Base-by-base conservation (phyloP, 371 early-diverging fungal species). In the Mucor circinelloides region DNA sequence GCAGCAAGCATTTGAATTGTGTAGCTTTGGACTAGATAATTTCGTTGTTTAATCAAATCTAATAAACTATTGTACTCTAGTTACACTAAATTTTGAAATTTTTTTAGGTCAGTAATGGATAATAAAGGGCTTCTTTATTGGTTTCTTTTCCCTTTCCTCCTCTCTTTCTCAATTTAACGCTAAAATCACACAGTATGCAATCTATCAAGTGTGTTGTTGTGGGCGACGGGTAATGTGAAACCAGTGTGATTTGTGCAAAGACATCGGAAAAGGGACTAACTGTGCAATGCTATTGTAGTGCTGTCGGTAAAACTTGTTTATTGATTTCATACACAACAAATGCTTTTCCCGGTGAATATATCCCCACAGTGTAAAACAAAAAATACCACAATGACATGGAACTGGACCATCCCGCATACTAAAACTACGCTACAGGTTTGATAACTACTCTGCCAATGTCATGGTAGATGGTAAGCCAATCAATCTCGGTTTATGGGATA, bases 141-240 rank as follows among this genome's bases (percentile, higher is more conserved):
- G 66, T 64, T 60, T 50, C 64, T 67, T 50, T 58, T 58, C 6
- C 30, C 13, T 15, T 10, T 25, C 15, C 38, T 27, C 19, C 17
- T 56, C 19, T 30, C 9, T 32, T 25, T 34, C 30, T 58, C 21
- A 27, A 40, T 12, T 46, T 54, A 54, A 38, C 40, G 13, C 57
- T n/a, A 36, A n/a, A 36, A 55, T 31, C 25, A 17, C 1, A 59
- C 23, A 54, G 23, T 27, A 66, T 97, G 97, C 96, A 97, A 83
- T 94, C 97, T 69, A 96, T 97, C 83, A 97, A 97, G 82, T 97
- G 98, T 90, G 98, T 97, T 67, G 98, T 97, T 55, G 97, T 97
- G 69, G 98, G 98, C 71, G 97, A 96, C 78, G 96, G 96, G 94
- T 94, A 90, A 82, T 89, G 55, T 46, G 17, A 10, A 40, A 40